Conservation (phyloP, 352 stramenopile species). For the Thalassiosira oceanica region DNA sequence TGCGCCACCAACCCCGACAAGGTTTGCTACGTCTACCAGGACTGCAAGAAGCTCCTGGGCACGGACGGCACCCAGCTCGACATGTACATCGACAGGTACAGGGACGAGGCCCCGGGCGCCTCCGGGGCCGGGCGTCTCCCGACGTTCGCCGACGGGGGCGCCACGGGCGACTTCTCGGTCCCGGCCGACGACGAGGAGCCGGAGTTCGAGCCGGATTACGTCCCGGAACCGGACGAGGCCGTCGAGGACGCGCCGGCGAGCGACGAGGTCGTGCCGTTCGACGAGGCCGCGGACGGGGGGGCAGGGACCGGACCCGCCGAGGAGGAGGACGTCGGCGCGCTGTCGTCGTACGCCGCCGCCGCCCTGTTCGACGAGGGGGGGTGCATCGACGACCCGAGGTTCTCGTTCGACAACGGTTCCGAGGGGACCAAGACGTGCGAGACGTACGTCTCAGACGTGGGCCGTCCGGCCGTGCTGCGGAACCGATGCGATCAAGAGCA, state of each 20-base stretch:
- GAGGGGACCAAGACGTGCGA: background rate
- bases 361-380: no score
- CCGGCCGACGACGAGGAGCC: no score
- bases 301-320: no score
- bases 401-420: no score
- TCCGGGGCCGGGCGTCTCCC: background rate
- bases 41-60: constrained; percentile 6
- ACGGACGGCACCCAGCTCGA: background rate
- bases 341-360: no score
- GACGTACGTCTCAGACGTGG: background rate
- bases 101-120: background rate
- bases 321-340: no score
- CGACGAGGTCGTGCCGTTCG: no score
- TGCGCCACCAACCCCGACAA: constrained; percentile 5
- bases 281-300: no score
- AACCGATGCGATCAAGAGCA: background rate
- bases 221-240: no score
- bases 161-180: background rate
- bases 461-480: background rate
- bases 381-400: no score
- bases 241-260: no score
- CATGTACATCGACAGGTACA: background rate
- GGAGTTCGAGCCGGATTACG: no score
- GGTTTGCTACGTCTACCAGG: constrained; percentile 10
- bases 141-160: background rate